Conservation (phyloP, 495 filamentous ascomycete species). For the Lasiosphaeris hirsuta region DNA sequence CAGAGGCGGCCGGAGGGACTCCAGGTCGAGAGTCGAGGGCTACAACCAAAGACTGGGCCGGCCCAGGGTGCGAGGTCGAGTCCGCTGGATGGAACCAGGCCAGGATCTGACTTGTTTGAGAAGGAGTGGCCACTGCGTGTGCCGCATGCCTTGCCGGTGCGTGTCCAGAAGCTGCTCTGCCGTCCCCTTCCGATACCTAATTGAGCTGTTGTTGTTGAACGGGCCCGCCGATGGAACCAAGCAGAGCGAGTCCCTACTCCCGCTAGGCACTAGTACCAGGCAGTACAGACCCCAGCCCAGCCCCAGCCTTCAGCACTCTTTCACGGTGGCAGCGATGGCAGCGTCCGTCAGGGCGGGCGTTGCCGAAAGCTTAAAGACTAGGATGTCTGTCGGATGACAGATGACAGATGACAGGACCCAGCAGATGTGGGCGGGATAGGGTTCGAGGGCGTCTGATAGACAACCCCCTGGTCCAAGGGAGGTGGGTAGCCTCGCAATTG, state of each 20-base stretch:
- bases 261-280: not conserved
- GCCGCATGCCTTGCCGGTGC: slow-evolving; percentile 7
- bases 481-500: no score
- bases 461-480: no score
- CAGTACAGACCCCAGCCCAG: not conserved
- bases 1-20: slow-evolving; percentile 2
- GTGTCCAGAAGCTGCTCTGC: slow-evolving; percentile 5
- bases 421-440: not conserved
- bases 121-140: slow-evolving; percentile 4
- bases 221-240: slow-evolving; percentile 7
- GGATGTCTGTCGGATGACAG: not conserved
- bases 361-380: not conserved
- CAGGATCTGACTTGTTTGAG: not conserved
- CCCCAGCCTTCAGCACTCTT: not conserved
- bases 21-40: slow-evolving; percentile 3
- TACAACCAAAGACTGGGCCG: slow-evolving; percentile 6
- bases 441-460: not conserved
- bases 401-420: not conserved
- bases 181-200: slow-evolving; percentile 11
- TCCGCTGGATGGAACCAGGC: slow-evolving; percentile 11
- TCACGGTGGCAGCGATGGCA: not conserved
- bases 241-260: no score
- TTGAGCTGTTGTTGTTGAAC: slow-evolving; percentile 7
- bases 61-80: slow-evolving; percentile 9
- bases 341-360: not conserved